These are phyloP conservation scores for Lavandula angustifolia DNA, from an alignment of 257 asterid genomes.

Conservation along the genomic window DNA sequence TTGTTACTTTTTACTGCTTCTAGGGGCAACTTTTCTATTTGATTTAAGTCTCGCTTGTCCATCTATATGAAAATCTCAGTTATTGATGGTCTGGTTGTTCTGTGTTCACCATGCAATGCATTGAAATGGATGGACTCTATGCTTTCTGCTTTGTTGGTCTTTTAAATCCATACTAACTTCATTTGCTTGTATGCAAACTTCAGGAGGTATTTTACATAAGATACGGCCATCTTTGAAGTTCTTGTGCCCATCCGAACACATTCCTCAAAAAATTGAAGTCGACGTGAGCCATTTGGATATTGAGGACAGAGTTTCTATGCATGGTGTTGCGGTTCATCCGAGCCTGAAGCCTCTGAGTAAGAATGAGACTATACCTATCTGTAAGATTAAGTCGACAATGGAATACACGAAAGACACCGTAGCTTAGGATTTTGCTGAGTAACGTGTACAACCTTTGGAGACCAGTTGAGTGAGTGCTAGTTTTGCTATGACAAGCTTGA, in stretches of 20 bases:
- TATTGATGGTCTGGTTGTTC: no score
- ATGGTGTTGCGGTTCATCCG: constrained; percentile 66
- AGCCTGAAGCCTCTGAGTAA: constrained; percentile 83
- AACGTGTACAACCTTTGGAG: constrained; percentile 12
- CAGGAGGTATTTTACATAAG: constrained; percentile 69
- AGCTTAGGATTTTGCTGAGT: constrained; percentile 18
- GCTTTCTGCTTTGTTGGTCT: background rate
- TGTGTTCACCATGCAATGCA: background rate
- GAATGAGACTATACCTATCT: constrained; percentile 70
- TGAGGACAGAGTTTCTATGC: constrained; percentile 63
- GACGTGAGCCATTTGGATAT: constrained; percentile 82
- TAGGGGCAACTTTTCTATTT: background rate
- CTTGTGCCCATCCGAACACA: constrained; percentile 78
- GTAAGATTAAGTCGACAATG: constrained; percentile 65
- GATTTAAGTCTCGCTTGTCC: constrained; percentile 5
- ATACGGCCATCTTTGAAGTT: constrained; percentile 63
- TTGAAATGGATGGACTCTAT: background rate
- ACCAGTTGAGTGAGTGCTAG: constrained; percentile 22
- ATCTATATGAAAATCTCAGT: background rate
- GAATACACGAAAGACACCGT: constrained; percentile 29
- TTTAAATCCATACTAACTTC: background rate
- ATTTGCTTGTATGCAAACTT: constrained; percentile 26
- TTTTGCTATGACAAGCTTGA: constrained; percentile 22
- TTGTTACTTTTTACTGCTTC: background rate
- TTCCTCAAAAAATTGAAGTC: constrained; percentile 83